Evolutionary conservation across 306 rosid species (phyloP), one percentile per base, ranked within the genome.

Genomic region (Cucumis cinereus): DNA sequence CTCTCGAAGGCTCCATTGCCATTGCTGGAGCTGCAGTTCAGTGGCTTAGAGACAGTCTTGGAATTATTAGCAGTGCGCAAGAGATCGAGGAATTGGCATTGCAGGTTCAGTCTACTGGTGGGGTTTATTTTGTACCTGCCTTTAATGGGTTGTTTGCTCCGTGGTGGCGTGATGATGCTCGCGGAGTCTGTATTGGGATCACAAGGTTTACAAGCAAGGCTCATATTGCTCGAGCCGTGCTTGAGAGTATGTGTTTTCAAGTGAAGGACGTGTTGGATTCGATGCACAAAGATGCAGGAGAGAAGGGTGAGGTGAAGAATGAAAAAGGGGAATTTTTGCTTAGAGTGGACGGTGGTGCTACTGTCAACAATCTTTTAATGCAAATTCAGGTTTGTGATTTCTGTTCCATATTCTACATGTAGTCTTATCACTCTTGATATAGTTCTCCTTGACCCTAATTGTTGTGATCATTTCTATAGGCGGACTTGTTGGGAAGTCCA

Each of bases 1-100:
- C 99, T 22, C 78, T 91, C 2, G 99, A 94, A 81, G 97, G 99
- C 72, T 94, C 97, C 0, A 93, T 94, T 77, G 99, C 99, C 8
- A 94, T 92, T 57, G 99, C 99, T 74, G 97, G 97, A 59, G 99
- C 99, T 50, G 99, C 97, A 20, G 97, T 94, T 47, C 97, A 92
- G 76, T 94, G 99, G 99, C 97, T 94, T 50, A 86, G 97, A 77
- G 97, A 94, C 68, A 11, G 89, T 78, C 96, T 94, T 70, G 93
- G 91, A 17, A 17, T 94, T 52, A 90, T 94, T 80, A 49, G 75
- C 10, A 87, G 78, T 61, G 93, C 99, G 20, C 17, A 74, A n/a
- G 97, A 91, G 36, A 80, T 90, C 10, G 99, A 94, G 86, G 80
- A 53, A 6, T 79, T 92, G 77, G 97, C 99, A 36, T 84, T 71